Conservation (phyloP, 2,329 filamentous ascomycete genomes). For the Monosporascus sp. region DNA sequence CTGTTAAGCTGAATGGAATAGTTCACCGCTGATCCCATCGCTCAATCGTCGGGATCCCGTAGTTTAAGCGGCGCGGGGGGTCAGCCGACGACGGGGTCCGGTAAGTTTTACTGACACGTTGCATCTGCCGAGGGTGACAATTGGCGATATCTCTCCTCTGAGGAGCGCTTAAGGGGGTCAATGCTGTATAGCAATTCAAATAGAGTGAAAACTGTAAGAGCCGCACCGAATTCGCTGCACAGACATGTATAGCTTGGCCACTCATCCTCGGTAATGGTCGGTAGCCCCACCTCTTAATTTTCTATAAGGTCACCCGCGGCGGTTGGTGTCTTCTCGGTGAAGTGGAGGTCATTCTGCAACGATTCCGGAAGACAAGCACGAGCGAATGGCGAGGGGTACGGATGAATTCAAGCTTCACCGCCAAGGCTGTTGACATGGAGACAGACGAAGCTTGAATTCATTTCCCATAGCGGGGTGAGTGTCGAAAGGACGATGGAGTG, state of each 20-base stretch:
- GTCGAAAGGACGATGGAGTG: slow-evolving; percentile 6
- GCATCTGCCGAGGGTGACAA: neutral
- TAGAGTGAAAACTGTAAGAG: neutral
- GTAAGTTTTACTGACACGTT: neutral
- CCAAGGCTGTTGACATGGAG: slow-evolving; percentile 14
- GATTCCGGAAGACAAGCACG: slow-evolving; percentile 5
- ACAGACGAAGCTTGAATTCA: slow-evolving; percentile 15
- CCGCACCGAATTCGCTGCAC: neutral
- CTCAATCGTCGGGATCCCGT: neutral
- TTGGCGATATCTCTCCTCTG: neutral
- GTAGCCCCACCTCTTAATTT: too few relatives aligned
- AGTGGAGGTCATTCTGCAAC: neutral
- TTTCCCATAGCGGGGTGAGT: neutral
- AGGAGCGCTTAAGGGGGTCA: neutral
- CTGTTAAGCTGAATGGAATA: neutral
- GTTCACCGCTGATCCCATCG: neutral
- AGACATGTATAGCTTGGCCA: neutral
- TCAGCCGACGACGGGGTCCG: neutral
- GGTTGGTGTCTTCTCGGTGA: neutral
- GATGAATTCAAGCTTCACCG: slow-evolving; percentile 20
- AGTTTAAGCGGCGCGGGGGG: neutral
- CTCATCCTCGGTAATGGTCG: neutral
- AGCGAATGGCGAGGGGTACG: slow-evolving; percentile 12
- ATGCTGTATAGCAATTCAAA: neutral
- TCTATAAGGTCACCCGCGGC: too few relatives aligned